Evolutionary conservation across 2,329 filamentous ascomycete species (phyloP).

Genomic region (Penicillium hordei): DNA sequence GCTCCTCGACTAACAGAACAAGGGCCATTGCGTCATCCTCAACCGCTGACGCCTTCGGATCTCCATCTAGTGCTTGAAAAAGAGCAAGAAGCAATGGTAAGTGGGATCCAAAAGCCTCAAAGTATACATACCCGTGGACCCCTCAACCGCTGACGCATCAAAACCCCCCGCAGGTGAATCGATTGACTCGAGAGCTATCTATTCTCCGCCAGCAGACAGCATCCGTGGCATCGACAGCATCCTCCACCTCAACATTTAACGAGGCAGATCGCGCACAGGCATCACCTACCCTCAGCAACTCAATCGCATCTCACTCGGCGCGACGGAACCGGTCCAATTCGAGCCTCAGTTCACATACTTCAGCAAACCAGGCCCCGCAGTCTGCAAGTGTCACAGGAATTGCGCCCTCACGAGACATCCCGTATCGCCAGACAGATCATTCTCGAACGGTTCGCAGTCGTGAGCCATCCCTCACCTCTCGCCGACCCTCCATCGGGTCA

Average conservation of each 20-base stretch:
- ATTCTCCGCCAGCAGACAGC: constrained; percentile 71
- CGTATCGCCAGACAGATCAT: constrained; percentile 30
- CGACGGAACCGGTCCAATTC: constrained; percentile 59
- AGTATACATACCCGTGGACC: neutral
- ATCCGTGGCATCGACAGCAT: constrained; percentile 61
- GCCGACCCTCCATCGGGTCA: constrained; percentile 35
- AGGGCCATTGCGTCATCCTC: constrained; percentile 79
- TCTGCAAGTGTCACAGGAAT: constrained; percentile 44
- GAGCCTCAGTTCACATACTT: constrained; percentile 51
- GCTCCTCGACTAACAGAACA: constrained; percentile 27
- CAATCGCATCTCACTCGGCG: constrained; percentile 54
- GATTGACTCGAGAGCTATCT: constrained; percentile 83
- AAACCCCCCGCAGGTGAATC: constrained; percentile 69
- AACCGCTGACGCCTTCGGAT: constrained; percentile 83
- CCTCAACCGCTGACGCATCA: neutral
- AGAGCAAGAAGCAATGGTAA: constrained; percentile 89
- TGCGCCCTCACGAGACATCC: constrained; percentile 44
- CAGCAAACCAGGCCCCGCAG: constrained; percentile 36
- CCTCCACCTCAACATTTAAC: constrained; percentile 55
- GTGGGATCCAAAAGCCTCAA: constrained; percentile 31
- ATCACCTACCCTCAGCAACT: constrained; percentile 45
- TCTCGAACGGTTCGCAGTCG: constrained; percentile 38
- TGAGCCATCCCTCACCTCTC: constrained; percentile 44
- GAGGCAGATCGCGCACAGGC: constrained; percentile 49
- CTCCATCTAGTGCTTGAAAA: constrained; percentile 88